These are phyloP conservation scores for Metschnikowia arizonensis DNA, from an alignment of 805 yeast genomes.

Conservation along the genomic window DNA sequence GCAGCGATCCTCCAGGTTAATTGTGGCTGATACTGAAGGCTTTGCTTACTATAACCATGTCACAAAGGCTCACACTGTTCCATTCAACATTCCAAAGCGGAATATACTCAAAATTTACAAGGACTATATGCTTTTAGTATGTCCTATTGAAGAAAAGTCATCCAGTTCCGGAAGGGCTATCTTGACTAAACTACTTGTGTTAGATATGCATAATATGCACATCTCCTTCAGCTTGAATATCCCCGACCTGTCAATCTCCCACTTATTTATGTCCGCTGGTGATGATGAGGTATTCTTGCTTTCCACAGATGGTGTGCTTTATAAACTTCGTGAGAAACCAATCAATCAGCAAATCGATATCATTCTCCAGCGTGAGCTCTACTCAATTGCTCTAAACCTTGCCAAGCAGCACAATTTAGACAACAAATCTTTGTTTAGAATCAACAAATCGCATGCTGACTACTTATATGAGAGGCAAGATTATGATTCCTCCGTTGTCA, in stretches of 20 bases:
- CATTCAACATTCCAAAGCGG: conserved; percentile 55
- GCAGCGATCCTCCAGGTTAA: conserved; percentile 42
- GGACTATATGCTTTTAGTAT: conserved; percentile 56
- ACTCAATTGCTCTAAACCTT: conserved; percentile 64
- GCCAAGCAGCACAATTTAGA: conserved; percentile 42
- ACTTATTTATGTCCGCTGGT: conserved; percentile 44
- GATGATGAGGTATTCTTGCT: conserved; percentile 59
- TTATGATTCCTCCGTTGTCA: conserved; percentile 64
- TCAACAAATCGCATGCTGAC: conserved; percentile 58
- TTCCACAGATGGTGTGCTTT: conserved; percentile 72
- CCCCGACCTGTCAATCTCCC: conserved; percentile 54
- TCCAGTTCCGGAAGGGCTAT: conserved; percentile 15
- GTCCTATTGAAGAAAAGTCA: conserved; percentile 35
- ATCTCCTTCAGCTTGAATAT: conserved; percentile 66
- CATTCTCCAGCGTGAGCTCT: conserved; percentile 65
- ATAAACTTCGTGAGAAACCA: conserved; percentile 62
- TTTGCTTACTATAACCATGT: conserved; percentile 57
- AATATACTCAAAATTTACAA: conserved; percentile 44
- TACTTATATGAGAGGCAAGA: conserved; percentile 63
- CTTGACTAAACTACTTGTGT: conserved; percentile 56
- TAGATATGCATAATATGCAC: conserved; percentile 68
- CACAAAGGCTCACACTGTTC: conserved; percentile 51
- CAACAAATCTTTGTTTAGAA: conserved; percentile 26
- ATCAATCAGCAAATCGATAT: conserved; percentile 65
- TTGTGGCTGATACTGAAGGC: conserved; percentile 64